Evolutionary conservation across 331 rosid species (phyloP).

Genomic region (Arachis monticola): DNA sequence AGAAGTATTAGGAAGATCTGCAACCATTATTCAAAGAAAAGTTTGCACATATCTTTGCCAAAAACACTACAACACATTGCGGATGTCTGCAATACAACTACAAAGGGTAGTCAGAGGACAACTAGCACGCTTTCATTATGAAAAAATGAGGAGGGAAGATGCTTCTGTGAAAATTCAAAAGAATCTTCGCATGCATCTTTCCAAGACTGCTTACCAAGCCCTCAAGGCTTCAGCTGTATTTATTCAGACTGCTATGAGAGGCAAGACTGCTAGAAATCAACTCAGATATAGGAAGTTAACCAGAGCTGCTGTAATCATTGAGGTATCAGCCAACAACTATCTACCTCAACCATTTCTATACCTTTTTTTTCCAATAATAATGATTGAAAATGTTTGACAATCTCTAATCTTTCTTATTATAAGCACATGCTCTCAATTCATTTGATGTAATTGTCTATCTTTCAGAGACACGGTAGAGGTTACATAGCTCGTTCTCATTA

Average conservation of each 20-base stretch:
- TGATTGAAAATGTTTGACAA: constrained; percentile 12
- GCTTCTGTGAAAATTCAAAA: constrained; percentile 79
- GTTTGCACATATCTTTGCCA: constrained; percentile 55
- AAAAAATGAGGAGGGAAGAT: constrained; percentile 68
- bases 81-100: constrained; percentile 58
- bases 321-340: constrained; percentile 47
- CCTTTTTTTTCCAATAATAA: background rate
- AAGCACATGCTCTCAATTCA: constrained; percentile 10
- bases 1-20: constrained; percentile 79
- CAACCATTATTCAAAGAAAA: constrained; percentile 68
- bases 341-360: constrained; percentile 5
- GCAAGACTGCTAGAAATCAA: constrained; percentile 71
- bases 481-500: constrained; percentile 41
- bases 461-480: constrained; percentile 65
- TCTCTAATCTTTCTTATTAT: background rate
- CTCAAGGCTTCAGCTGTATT: constrained; percentile 52
- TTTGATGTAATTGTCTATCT: constrained; percentile 16
- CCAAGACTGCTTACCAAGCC: constrained; percentile 51
- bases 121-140: constrained; percentile 63
- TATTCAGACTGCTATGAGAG: constrained; percentile 72
- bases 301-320: constrained; percentile 68
- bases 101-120: constrained; percentile 72
- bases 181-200: constrained; percentile 57
- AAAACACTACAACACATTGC: constrained; percentile 52
- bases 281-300: constrained; percentile 60